Evolutionary conservation across 2,329 filamentous ascomycete species (phyloP).

Genomic region (Xylogone sp.): DNA sequence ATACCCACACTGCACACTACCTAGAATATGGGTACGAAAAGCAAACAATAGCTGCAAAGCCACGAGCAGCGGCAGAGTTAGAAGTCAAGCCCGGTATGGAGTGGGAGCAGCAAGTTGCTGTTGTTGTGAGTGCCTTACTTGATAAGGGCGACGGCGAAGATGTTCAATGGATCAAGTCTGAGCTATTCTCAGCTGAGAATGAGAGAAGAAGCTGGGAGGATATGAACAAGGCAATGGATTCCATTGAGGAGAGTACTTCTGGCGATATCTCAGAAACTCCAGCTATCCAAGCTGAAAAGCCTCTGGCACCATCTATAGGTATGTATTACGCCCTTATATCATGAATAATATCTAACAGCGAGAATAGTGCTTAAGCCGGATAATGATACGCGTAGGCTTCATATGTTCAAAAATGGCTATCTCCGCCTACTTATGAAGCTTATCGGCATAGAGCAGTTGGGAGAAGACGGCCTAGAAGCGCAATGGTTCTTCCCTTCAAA

Average conservation of each 20-base stretch:
- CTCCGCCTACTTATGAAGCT: conserved; percentile 80
- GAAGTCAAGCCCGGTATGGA: conserved; percentile 74
- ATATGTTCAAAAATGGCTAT: conserved; percentile 86
- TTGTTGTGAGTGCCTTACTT: conserved; percentile 75
- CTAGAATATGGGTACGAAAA: conserved; percentile 88
- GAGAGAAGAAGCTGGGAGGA: conserved; percentile 76
- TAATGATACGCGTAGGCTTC: conserved; percentile 61
- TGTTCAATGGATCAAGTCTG: conserved; percentile 76
- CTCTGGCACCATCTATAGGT: conserved; percentile 49
- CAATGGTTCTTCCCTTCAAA: conserved; percentile 72
- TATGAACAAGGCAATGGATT: conserved; percentile 58
- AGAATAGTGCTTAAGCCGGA: conserved; percentile 40
- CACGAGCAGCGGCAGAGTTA: conserved; percentile 73
- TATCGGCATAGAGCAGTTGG: conserved; percentile 61
- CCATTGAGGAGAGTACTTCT: conserved; percentile 34
- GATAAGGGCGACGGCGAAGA: conserved; percentile 75
- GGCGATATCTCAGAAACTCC: conserved; percentile 30
- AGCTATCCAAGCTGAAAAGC: conserved; percentile 25
- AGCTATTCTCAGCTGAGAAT: conserved; percentile 62
- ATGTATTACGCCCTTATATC: conserved; percentile 29
- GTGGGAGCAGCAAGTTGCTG: conserved; percentile 62
- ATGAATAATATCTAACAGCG: conserved; percentile 2
- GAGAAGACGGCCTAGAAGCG: conserved; percentile 67
- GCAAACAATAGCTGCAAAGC: conserved; percentile 62
- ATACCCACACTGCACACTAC: conserved; percentile 76